phyloP scores from a whole-genome alignment of 2,329 filamentous ascomycete species.

The Rhinocladiella similis region DNA sequence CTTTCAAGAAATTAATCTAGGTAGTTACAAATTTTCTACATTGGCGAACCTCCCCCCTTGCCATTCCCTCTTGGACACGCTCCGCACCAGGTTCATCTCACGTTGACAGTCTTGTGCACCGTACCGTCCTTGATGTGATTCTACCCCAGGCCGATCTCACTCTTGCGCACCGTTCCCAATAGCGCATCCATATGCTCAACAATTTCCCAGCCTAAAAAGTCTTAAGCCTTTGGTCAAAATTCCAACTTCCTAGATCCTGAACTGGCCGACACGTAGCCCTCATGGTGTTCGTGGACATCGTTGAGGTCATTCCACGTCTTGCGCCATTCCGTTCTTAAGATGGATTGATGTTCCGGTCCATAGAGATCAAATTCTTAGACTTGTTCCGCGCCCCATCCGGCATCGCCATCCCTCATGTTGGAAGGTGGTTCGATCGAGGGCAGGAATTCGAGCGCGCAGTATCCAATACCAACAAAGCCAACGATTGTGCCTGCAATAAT shows the following conservation, averaged over 20 bases:
- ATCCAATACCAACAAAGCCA: conserved; percentile 74
- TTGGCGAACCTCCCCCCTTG: neutral
- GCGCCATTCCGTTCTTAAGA: neutral
- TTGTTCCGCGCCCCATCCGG: conserved; percentile 75
- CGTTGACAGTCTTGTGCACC: too few relatives aligned
- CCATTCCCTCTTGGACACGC: neutral
- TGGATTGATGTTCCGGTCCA: neutral
- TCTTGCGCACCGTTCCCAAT: neutral
- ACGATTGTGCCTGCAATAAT: conserved; percentile 77
- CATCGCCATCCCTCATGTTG: conserved; percentile 78
- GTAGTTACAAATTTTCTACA: neutral
- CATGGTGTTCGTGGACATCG: neutral
- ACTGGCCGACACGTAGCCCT: too few relatives aligned
- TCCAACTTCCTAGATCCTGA: too few relatives aligned
- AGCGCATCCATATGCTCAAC: too few relatives aligned
- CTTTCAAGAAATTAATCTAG: neutral
- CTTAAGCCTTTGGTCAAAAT: too few relatives aligned
- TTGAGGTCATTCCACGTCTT: neutral
- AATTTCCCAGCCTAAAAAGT: too few relatives aligned
- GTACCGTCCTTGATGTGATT: neutral
- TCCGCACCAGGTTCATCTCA: neutral
- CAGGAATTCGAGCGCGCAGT: conserved; percentile 73
- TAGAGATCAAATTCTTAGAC: conserved; percentile 51
- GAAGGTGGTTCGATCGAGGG: conserved; percentile 76
- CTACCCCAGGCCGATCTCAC: neutral